Percentiles rank a stretch among this genome's conserved stretches.
phyloP scores from a whole-genome alignment of 2,329 filamentous ascomycete genomes.

The Magnaporthiopsis poae region DNA sequence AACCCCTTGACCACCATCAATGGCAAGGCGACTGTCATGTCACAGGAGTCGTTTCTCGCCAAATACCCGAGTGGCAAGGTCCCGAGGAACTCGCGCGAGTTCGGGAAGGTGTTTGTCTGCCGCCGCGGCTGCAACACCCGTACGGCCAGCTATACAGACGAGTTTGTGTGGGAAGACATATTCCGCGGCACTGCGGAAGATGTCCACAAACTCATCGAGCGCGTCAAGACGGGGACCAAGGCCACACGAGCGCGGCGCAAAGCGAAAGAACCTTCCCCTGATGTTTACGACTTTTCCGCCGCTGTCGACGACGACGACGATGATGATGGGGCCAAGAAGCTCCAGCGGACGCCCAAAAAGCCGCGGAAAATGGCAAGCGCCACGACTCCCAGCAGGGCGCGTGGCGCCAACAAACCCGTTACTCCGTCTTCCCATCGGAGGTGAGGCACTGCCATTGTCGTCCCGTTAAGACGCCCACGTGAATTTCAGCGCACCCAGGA shows the following conservation, averaged over 20 bases:
- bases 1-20: slow-evolving; percentile 85
- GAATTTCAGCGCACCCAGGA: slow-evolving; percentile 15
- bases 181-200: slow-evolving; percentile 58
- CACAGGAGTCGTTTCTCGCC: slow-evolving; percentile 54
- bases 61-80: slow-evolving; percentile 67
- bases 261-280: slow-evolving; percentile 14
- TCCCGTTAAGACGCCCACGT: slow-evolving; percentile 27
- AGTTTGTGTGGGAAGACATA: slow-evolving; percentile 84
- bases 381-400: slow-evolving; percentile 48
- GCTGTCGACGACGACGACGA: slow-evolving; percentile 25
- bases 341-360: slow-evolving; percentile 25
- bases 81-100: slow-evolving; percentile 61
- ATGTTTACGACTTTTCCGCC: slow-evolving; percentile 8
- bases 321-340: slow-evolving; percentile 23
- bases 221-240: slow-evolving; percentile 65
- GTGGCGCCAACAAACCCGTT: slow-evolving; percentile 35
- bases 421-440: slow-evolving; percentile 34
- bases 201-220: slow-evolving; percentile 54
- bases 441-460: slow-evolving; percentile 25
- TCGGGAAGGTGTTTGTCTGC: slow-evolving; percentile 82
- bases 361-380: slow-evolving; percentile 20
- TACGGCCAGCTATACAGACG: slow-evolving; percentile 82
- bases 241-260: slow-evolving; percentile 45
- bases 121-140: slow-evolving; percentile 80
- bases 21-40: slow-evolving; percentile 75